Percentiles rank a stretch among this genome's conserved stretches.
These are phyloP conservation scores for Arthrobotrys sinensis DNA, from an alignment of 2,329 filamentous ascomycete genomes.

Conservation along the genomic window DNA sequence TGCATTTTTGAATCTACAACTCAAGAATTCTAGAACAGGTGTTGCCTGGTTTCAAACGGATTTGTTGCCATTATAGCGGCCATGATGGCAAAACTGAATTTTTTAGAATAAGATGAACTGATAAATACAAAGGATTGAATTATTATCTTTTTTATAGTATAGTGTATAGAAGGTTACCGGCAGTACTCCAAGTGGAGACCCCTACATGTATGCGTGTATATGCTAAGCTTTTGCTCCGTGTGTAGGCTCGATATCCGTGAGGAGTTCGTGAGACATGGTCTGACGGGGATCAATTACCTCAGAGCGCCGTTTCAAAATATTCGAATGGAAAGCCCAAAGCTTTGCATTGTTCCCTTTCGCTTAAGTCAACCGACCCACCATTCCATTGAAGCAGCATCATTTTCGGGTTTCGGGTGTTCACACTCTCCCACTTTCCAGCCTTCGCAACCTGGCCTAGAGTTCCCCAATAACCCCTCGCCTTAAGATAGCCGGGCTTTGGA, in stretches of 20 bases:
- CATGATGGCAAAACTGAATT: too few species aligned
- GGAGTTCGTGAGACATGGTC: too few species aligned
- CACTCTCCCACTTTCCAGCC: constrained; percentile 65
- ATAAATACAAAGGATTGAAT: too few species aligned
- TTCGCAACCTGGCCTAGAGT: constrained; percentile 65
- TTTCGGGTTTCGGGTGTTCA: constrained; percentile 26
- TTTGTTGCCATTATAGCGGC: too few species aligned
- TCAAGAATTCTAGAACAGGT: too few species aligned
- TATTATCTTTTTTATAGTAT: too few species aligned
- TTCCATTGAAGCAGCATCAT: constrained; percentile 53
- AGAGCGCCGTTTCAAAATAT: constrained; percentile 32
- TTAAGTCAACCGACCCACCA: constrained; percentile 13
- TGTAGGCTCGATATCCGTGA: too few species aligned
- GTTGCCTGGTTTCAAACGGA: not conserved
- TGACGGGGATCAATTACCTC: not conserved
- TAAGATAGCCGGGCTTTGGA: constrained; percentile 65
- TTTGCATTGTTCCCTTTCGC: constrained; percentile 31
- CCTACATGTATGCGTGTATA: too few species aligned
- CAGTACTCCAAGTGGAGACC: too few species aligned
- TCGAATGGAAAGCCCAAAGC: constrained; percentile 41
- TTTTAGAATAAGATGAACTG: too few species aligned
- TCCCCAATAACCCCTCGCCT: constrained; percentile 64
- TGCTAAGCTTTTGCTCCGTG: too few species aligned
- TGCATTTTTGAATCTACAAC: not conserved
- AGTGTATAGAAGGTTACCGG: too few species aligned